These are phyloP conservation scores for Pterocarpus santalinus DNA, from an alignment of 306 rosid genomes.

Conservation along the genomic window DNA sequence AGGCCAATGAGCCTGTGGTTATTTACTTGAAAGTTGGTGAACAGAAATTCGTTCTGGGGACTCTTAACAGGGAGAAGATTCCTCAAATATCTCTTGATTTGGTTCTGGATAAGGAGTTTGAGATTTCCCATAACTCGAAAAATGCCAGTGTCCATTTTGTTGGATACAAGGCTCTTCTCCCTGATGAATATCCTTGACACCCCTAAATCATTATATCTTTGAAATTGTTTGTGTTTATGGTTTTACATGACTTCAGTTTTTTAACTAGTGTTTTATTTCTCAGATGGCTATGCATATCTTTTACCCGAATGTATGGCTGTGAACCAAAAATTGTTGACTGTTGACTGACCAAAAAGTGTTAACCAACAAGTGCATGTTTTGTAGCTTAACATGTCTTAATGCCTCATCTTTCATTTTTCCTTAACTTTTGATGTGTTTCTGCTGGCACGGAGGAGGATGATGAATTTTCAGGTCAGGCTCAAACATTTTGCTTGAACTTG, in stretches of 20 bases:
- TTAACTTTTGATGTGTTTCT: constrained; percentile 54
- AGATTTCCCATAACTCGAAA: constrained; percentile 82
- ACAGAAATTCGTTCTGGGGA: constrained; percentile 79
- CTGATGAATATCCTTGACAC: constrained; percentile 72
- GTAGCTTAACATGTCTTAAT: too few relatives aligned
- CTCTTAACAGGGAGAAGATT: constrained; percentile 64
- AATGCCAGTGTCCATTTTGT: constrained; percentile 67
- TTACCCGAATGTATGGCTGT: neutral
- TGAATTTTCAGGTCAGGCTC: constrained; percentile 55
- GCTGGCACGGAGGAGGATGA: constrained; percentile 59
- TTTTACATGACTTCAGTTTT: neutral
- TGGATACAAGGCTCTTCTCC: constrained; percentile 66
- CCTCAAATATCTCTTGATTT: constrained; percentile 79
- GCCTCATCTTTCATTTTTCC: constrained; percentile 33
- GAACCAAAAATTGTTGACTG: neutral
- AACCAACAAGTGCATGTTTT: too few relatives aligned
- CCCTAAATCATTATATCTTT: neutral
- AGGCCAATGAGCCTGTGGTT: constrained; percentile 57
- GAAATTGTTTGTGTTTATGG: neutral
- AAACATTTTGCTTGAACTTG: neutral
- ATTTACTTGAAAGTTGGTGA: constrained; percentile 62
- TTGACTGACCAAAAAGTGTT: neutral
- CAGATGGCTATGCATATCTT: neutral
- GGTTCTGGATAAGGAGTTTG: constrained; percentile 84
- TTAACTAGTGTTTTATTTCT: neutral